Base-by-base conservation (phyloP, 2,329 filamentous ascomycete genomes). In the Cladophialophora bantiana region DNA sequence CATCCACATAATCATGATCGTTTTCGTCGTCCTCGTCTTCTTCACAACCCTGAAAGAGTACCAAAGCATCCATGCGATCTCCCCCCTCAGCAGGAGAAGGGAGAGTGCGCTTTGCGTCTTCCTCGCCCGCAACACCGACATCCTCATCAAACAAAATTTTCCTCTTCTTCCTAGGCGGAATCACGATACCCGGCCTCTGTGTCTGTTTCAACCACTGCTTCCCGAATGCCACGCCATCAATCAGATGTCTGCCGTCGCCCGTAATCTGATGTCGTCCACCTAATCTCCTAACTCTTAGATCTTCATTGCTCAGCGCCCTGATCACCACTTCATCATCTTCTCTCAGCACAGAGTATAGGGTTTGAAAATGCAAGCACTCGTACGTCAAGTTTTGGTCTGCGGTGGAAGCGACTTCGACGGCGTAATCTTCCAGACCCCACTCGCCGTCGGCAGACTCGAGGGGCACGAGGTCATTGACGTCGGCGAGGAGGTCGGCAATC, bases 371-470 rank as follows among this genome's bases (percentile, higher is more conserved):
- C 64, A 97, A 80, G 73, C 92, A 95, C 79, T 98, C 94, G 71
- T 92, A 97, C 54, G 86, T 88, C 18, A 79, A 81, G 31, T 53
- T 6, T 52, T 64, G 65, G 36, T 70, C 63, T 26, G 15, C 55
- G 9, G 62, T 66, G 13, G 66, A 59, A n/a, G 84, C 85, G 3
- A 97, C 84, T 78, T 96, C 91, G 35, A 97, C 92, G 7, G 86
- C 86, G 77, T 98, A 98, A 76, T 97, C 92, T 74, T 97, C 94
- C 3, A 97, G 80, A 0, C 92, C 93, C 92, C 93, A 97, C 67
- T 93, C 76, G 7, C 79, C 78, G 56, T 77, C 78, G 48, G 84
- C 84, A 64, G 89, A 88, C 80, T 97, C 93, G 0, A 98, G 86
- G 0, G 94, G 93, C 1, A 97, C 82, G 15, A 91, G 84, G 52